These are phyloP conservation scores for Kodamaea ohmeri DNA, from an alignment of 1,139 yeast species.

Conservation along the genomic window DNA sequence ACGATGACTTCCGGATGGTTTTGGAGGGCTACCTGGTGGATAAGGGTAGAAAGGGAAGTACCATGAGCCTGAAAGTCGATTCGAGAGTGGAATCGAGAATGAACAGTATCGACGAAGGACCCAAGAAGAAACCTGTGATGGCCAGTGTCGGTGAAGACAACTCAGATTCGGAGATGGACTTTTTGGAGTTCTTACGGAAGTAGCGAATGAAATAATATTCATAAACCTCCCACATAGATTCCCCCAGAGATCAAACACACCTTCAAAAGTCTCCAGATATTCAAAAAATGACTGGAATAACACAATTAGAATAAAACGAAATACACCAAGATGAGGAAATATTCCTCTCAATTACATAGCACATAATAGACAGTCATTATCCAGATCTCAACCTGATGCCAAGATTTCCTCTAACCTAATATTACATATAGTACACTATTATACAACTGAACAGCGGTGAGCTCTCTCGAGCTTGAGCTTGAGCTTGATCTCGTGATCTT, in stretches of 20 bases:
- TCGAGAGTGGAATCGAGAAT: slow-evolving; percentile 10
- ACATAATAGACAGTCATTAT: too few species aligned
- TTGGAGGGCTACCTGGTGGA: slow-evolving; percentile 27
- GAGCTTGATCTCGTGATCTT: too few species aligned
- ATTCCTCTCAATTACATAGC: too few species aligned
- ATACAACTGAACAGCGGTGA: slow-evolving; percentile 7
- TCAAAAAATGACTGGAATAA: too few species aligned
- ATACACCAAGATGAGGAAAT: too few species aligned
- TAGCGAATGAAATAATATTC: neutral
- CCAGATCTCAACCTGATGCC: neutral
- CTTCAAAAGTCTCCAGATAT: too few species aligned
- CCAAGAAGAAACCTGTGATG: neutral
- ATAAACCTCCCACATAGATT: too few species aligned
- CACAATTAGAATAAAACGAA: too few species aligned
- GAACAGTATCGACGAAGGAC: slow-evolving; percentile 1
- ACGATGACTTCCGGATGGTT: slow-evolving; percentile 28
- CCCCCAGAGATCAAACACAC: too few species aligned
- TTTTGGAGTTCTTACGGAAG: slow-evolving; percentile 45
- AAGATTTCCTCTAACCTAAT: neutral
- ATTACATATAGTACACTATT: slow-evolving; percentile 10
- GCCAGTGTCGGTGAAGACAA: slow-evolving; percentile 5
- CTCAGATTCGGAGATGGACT: slow-evolving; percentile 37
- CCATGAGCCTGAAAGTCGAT: slow-evolving; percentile 16
- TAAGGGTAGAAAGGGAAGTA: slow-evolving; percentile 13
- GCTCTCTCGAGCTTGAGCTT: too few species aligned